These are phyloP conservation scores for Mycosarcoma maydis DNA, from an alignment of 1,284 basidiomycete species.

Conservation along the genomic window DNA sequence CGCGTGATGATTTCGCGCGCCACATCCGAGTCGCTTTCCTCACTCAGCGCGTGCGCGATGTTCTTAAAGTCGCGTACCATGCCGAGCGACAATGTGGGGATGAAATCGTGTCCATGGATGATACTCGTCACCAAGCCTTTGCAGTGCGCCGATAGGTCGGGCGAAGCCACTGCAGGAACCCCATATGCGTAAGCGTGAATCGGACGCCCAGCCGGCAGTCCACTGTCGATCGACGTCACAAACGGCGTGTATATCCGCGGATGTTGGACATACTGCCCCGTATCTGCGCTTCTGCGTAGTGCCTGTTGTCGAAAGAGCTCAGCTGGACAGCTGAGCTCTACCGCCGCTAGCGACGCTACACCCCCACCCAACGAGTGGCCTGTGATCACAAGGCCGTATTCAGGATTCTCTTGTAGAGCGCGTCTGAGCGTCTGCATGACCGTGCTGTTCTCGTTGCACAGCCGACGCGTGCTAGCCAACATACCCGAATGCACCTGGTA, in stretches of 20 bases:
- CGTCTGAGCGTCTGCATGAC: slow-evolving; percentile 69
- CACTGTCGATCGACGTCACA: slow-evolving; percentile 68
- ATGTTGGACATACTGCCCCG: slow-evolving; percentile 43
- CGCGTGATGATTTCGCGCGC: slow-evolving; percentile 70
- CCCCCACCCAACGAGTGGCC: slow-evolving; percentile 71
- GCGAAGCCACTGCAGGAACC: slow-evolving; percentile 58
- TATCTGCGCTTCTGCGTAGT: slow-evolving; percentile 9
- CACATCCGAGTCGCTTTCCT: slow-evolving; percentile 56
- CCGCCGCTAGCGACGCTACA: slow-evolving; percentile 68
- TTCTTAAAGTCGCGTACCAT: slow-evolving; percentile 70
- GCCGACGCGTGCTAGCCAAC: slow-evolving; percentile 68
- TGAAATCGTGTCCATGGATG: slow-evolving; percentile 68
- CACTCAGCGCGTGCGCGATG: slow-evolving; percentile 64
- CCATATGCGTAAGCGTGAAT: slow-evolving; percentile 70
- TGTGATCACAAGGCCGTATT: slow-evolving; percentile 70
- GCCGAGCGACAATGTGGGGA: slow-evolving; percentile 69
- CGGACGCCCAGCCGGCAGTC: slow-evolving; percentile 70
- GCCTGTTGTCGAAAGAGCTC: slow-evolving; percentile 61
- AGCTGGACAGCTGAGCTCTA: slow-evolving; percentile 65
- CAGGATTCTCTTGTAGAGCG: slow-evolving; percentile 68
- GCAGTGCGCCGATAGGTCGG: slow-evolving; percentile 69
- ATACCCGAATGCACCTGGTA: slow-evolving; percentile 71
- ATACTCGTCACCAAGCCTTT: slow-evolving; percentile 69
- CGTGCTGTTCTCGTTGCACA: slow-evolving; percentile 67
- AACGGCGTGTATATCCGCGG: slow-evolving; percentile 69